Conservation (phyloP, 805 yeast genomes). For the Yamadazyma kitorensis region DNA sequence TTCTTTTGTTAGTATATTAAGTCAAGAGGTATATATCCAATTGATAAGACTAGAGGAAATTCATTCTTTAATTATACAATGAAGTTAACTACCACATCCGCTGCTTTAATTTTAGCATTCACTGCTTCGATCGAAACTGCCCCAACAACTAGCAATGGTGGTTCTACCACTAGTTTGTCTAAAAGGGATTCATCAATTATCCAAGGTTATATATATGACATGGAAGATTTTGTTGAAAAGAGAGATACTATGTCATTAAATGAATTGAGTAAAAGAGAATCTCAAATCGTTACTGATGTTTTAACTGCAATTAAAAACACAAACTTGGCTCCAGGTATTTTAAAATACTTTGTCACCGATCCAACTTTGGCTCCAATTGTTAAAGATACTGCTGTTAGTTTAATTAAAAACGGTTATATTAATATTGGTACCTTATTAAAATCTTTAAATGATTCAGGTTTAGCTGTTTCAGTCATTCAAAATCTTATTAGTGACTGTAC, state of each 20-base stretch:
- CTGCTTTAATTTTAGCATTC: slow-evolving; percentile 26
- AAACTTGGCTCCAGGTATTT: slow-evolving; percentile 33
- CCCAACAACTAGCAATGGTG: slow-evolving; percentile 27
- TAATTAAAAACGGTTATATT: slow-evolving; percentile 30
- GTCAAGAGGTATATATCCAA: too few relatives aligned
- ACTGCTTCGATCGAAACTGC: slow-evolving; percentile 31
- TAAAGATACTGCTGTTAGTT: slow-evolving; percentile 23
- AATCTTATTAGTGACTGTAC: slow-evolving; percentile 35
- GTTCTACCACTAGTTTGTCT: slow-evolving; percentile 13
- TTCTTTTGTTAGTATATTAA: too few relatives aligned
- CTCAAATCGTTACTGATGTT: slow-evolving; percentile 39
- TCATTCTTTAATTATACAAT: slow-evolving; percentile 14
- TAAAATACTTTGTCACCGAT: slow-evolving; percentile 31
- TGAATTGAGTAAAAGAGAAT: slow-evolving; percentile 36
- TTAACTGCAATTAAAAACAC: slow-evolving; percentile 36
- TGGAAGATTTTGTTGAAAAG: slow-evolving; percentile 28
- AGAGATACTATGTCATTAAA: slow-evolving; percentile 20
- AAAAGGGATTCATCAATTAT: slow-evolving; percentile 22
- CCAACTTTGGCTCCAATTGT: slow-evolving; percentile 28
- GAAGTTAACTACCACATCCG: slow-evolving; percentile 31
- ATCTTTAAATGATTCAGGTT: slow-evolving; percentile 41
- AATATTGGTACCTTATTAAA: slow-evolving; percentile 36
- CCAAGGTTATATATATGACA: slow-evolving; percentile 24
- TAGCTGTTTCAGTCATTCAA: slow-evolving; percentile 35
- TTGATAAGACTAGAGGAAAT: too few relatives aligned